Conservation (phyloP, 2,329 filamentous ascomycete species). For the Lomentospora prolificans region DNA sequence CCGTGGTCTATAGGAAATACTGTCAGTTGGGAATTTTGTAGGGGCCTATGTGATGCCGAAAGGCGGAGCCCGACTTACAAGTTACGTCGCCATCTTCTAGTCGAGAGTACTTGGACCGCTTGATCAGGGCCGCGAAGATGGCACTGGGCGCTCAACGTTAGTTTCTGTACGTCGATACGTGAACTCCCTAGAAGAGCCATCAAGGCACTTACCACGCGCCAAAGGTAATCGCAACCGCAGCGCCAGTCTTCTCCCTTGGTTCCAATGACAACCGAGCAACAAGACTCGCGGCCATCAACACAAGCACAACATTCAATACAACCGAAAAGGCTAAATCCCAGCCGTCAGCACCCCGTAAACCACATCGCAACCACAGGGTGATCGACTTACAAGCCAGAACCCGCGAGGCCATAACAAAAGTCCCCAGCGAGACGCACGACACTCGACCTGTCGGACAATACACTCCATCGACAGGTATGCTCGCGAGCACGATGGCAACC, state of each 20-base stretch:
- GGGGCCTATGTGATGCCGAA: neutral
- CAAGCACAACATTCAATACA: neutral
- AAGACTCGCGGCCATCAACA: neutral
- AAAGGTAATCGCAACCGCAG: neutral
- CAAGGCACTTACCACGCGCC: neutral
- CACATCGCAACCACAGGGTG: no score
- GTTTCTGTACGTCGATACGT: neutral
- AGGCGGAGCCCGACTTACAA: neutral
- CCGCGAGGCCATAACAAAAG: neutral
- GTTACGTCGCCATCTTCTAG: slow-evolving; percentile 4
- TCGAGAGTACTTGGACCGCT: neutral
- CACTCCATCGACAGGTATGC: neutral
- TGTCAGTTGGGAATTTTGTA: no score
- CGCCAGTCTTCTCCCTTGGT: neutral
- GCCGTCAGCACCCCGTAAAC: neutral
- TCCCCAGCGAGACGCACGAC: neutral
- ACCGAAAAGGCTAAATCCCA: neutral
- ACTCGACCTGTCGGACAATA: neutral
- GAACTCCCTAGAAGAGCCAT: neutral
- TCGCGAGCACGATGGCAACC: neutral
- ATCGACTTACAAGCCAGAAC: neutral
- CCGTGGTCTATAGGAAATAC: slow-evolving; percentile 14
- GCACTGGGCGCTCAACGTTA: neutral
- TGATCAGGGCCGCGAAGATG: neutral
- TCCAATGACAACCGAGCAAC: neutral